Evolutionary conservation across 2,329 filamentous ascomycete genomes (phyloP), one percentile per base, ranked within the genome.

Genomic region (Elsinoe ampelina): DNA sequence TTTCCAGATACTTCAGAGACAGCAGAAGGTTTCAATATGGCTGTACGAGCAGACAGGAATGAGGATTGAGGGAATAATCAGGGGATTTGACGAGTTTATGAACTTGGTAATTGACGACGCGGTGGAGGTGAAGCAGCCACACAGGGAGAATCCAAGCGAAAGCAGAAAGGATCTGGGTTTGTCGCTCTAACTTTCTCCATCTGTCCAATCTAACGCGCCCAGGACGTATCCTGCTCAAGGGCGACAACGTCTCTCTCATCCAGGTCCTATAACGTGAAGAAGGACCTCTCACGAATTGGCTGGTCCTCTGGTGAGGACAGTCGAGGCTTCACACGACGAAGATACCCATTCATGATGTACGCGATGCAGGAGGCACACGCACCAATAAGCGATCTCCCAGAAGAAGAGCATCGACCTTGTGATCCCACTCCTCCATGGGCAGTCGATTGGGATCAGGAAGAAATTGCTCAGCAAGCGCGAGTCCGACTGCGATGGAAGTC

Each of bases 81-180:
- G 95, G 90, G 91, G 93, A 12, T 98, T 98, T 64, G 93, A 98
- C 71, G 93, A 98, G 73, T 98, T 97, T 76, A 96, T 98, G 91
- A 98, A 98, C 75, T 78, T 98, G 51, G 93, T 97, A 38, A 81
- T 95, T 63, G 93, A 98, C 68, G 90, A 98, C 65, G 93, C 93
- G 30, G 83, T 96, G 58, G 92, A 97, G 74, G 90, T 98, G 43
- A 87, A 85, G 71, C 81, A 89, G 68, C 78, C 88, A 57, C 90
- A 87, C 61, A 95, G 95, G 77, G 84, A 82, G 13, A 85, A 87
- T 64, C 71, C 78, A 41, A 83, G 85, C 63, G 91, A 95, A 74
- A 84, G 82, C 63, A 81, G 91, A 70, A 84, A 88, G 72, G 78
- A 83, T 42, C 72, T 96, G 54, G 92, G 91, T 95, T 79, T 60